Evolutionary conservation across 2,329 filamentous ascomycete genomes (phyloP).

Genomic region (Phoma sp.): DNA sequence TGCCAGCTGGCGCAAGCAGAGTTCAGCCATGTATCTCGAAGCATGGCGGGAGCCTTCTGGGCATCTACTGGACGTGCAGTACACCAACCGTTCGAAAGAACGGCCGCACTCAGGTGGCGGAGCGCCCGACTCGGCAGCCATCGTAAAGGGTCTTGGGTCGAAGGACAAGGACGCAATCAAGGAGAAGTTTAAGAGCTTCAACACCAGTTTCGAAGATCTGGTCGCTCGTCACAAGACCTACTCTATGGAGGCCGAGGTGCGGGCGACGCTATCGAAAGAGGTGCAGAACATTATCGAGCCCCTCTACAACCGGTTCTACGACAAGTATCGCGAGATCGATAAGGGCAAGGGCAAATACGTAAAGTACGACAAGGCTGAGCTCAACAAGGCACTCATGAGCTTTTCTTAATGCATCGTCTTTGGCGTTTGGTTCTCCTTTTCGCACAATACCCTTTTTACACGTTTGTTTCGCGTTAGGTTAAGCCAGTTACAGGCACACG

Average conservation of each 20-base stretch:
- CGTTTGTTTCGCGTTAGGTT: constrained; percentile 10
- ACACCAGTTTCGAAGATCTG: constrained; percentile 86
- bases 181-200: constrained; percentile 92
- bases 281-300: constrained; percentile 92
- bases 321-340: constrained; percentile 95
- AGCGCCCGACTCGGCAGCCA: constrained; percentile 74
- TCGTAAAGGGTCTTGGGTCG: constrained; percentile 80
- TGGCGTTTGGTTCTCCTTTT: constrained; percentile 31
- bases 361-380: constrained; percentile 88
- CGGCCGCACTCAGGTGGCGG: constrained; percentile 67
- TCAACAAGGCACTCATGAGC: constrained; percentile 66
- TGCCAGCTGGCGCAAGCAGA: constrained; percentile 87
- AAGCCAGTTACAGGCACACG: neutral
- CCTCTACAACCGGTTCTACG: constrained; percentile 93
- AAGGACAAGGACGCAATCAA: constrained; percentile 98
- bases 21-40: constrained; percentile 79
- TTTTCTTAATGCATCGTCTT: constrained; percentile 43
- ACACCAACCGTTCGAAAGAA: constrained; percentile 73
- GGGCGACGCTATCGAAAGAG: constrained; percentile 78
- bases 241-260: constrained; percentile 90
- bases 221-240: constrained; percentile 80
- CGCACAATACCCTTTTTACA: constrained; percentile 44
- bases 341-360: constrained; percentile 98
- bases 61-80: constrained; percentile 85
- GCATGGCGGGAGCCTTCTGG: constrained; percentile 87